Conservation (phyloP, 1,284 basidiomycete genomes). For the Cutaneotrichosporon spelunceum region DNA sequence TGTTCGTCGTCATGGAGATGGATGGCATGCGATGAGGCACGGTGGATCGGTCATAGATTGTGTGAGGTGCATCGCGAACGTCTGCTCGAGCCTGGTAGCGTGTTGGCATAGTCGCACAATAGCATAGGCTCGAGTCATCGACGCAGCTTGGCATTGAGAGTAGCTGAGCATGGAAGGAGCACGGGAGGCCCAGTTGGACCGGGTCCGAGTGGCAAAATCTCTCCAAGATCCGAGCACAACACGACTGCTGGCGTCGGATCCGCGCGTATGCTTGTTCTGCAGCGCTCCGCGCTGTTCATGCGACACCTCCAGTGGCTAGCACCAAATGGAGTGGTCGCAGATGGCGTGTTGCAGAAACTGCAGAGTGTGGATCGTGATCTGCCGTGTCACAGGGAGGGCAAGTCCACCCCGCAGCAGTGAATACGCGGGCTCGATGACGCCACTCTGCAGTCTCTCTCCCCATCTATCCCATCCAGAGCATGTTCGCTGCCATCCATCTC, state of each 20-base stretch:
- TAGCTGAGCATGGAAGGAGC: neutral
- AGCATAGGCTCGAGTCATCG: neutral
- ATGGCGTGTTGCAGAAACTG: neutral
- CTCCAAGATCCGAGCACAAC: neutral
- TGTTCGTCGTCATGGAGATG: neutral
- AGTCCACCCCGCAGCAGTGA: neutral
- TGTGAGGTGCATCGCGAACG: neutral
- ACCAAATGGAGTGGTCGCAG: neutral
- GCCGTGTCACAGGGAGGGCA: neutral
- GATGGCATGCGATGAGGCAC: neutral
- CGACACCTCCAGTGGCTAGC: neutral
- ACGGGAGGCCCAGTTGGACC: neutral
- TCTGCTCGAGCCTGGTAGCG: neutral
- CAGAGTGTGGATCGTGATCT: neutral
- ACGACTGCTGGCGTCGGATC: too few species aligned
- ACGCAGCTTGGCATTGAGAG: neutral
- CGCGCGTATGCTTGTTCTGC: neutral
- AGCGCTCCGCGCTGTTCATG: neutral
- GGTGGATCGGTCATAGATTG: neutral
- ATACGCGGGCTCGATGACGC: neutral
- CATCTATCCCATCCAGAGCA: neutral
- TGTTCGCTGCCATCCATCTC: constrained; percentile 1
- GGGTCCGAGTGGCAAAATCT: neutral
- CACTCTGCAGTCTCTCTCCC: constrained; percentile 15
- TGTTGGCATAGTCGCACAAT: neutral